Base-by-base conservation (phyloP, 2,329 filamentous ascomycete species). In the Colletotrichum sp. region DNA sequence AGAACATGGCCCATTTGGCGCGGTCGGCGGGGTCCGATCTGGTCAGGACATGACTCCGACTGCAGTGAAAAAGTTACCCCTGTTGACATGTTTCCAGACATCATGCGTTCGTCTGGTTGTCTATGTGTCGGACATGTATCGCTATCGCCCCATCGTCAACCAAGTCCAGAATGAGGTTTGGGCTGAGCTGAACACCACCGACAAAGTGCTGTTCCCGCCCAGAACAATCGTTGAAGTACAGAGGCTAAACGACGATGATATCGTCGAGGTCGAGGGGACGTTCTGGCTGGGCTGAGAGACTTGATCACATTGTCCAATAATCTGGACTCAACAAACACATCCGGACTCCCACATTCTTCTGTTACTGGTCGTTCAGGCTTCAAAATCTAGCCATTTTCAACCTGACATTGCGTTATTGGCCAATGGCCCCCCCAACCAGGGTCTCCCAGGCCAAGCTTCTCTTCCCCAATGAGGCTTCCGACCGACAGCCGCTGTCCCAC, bases 51-150 rank as follows among this genome's bases (percentile, higher is more conserved):
- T 32, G 8, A 9, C 76, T 79, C 3, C 16, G 16, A 52, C 44
- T 13, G 10, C 44, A 21, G 44, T 13, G n/a, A 21, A 52, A 49
- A 52, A 52, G 44, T 52, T 52, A 18, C 57, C 57, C 57, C 16
- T n/a, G 15, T 60, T 60, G 15, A n/a, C 30, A n/a, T 32, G 21
- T 60, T 60, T n/a, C 12, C 28, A 63, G 59, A 63, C 59, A 21
- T 63, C 59, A 21, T 63, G 59, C 30, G 70, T 78, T 6, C 77
- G 79, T 5, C 59, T 83, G 1, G 80, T 82, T 2, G 82, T 84
- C 15, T 83, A 83, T 67, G 80, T 80, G 6, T 83, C 81, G 2
- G 83, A 84, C 55, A 83, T 85, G 82, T 82, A 80, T 67, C 77
- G 80, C 5, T 84, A 82, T 52, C 75, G 83, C 26, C 83, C 82